Evolutionary conservation across 495 filamentous ascomycete species (phyloP), one percentile per base, ranked within the genome.

Genomic region (Acidiella bohemica): DNA sequence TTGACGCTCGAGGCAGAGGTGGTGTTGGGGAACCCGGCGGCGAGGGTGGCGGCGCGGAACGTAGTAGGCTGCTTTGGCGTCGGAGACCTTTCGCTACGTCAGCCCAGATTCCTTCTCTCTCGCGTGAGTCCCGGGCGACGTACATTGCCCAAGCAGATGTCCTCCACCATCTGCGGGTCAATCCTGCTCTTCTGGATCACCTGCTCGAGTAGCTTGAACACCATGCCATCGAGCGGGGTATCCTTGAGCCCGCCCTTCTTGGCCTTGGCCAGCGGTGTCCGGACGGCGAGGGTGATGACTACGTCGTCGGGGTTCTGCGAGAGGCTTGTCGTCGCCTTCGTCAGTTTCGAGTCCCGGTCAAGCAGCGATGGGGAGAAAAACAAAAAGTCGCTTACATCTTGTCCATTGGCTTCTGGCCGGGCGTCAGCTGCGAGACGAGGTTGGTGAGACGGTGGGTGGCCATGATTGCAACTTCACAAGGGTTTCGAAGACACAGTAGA

Each of bases 221-320:
- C 61, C 17, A 97, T 66, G 59, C 73, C 81, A 59, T 97, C 90
- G 28, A 95, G 68, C n/a, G 72, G 71, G 13, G 86, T 90, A 59
- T 97, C 90, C 68, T 94, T 95, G 66, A 97, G 78, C 4, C 88
- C 83, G 41, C 90, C 90, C 58, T 83, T 82, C 61, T 78, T 73
- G 40, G 81, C 79, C 43, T 84, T 81, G 33, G 76, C 79, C 47
- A 93, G 74, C 25, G 86, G 80, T 13, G 86, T 94, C 31, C 86
- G 84, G 40, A 93, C 71, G 6, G 84, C 77, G 22, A 85, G 87
- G 46, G 92, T 77, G 56, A 97, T 90, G 47, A 97, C 90, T 13
- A 95, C 71, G 71, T 97, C 90, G 61, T 97, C 90, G 43, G 87
- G 75, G 59, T 88, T 92, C 68, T 95, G 88, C 42, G 82, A 78